These are phyloP conservation scores for Vaccinium myrtillus DNA, from an alignment of 148 eudicot species.

Conservation along the genomic window DNA sequence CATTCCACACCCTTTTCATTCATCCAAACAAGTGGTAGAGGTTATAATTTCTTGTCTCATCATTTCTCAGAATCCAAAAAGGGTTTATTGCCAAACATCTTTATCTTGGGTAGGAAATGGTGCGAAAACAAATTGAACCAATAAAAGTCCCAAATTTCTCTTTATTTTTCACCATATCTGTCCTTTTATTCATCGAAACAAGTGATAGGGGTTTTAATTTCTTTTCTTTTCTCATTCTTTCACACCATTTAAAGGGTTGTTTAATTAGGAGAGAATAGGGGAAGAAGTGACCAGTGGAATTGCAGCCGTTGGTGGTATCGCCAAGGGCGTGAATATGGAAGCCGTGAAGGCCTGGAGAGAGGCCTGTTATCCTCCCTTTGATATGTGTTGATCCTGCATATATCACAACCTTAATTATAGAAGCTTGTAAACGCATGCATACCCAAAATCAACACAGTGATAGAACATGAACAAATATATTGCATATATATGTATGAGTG, in stretches of 20 bases:
- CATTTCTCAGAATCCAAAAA: neutral
- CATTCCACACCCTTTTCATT: neutral
- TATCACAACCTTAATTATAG: neutral
- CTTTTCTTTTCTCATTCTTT: neutral
- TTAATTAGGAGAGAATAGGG: neutral
- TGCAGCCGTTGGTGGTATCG: conserved; percentile 93
- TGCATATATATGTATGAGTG: no score
- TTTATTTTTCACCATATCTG: neutral
- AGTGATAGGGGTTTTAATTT: neutral
- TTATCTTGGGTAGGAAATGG: neutral
- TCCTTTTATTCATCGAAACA: neutral
- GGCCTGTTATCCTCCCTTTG: conserved; percentile 63
- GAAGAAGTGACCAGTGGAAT: conserved; percentile 60
- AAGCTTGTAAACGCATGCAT: neutral
- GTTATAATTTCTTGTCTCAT: neutral
- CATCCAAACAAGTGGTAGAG: neutral
- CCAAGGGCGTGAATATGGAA: conserved; percentile 93
- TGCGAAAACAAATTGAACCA: neutral
- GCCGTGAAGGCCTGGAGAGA: conserved; percentile 79
- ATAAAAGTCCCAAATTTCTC: neutral
- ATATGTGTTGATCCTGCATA: conserved; percentile 56
- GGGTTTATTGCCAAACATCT: neutral
- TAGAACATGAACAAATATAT: neutral
- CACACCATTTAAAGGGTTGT: neutral
- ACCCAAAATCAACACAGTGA: neutral